Evolutionary conservation across 345 rosid species (phyloP), one percentile per base, ranked within the genome.

Genomic region (Eucalyptus pumila): DNA sequence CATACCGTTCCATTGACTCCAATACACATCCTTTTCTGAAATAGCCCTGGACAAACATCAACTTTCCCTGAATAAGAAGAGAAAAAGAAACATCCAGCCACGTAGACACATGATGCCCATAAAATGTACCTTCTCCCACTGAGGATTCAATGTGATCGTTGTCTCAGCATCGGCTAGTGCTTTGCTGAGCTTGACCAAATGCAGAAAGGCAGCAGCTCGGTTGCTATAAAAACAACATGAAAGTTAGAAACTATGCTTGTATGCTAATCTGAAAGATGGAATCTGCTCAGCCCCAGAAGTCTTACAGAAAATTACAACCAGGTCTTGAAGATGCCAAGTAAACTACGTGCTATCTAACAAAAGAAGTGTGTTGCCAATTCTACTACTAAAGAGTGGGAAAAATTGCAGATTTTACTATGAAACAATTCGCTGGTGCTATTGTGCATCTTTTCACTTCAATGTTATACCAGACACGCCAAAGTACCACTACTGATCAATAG

Each of bases 11-110:
- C 99, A 98, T 97, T 88, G 98, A 97, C 93, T 98, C 99, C 88
- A 98, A 93, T 87, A 97, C 93, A 92, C 97, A 98, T 27, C 99
- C 99, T 95, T 97, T 98, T 89, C 99, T 95, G 93, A 98, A 98
- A 94, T 98, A 95, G 14, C 99, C 98, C 99, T 98, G 91, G 26
- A 87, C 42, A 88, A 86, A 24, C 30, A 76, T 76, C 47, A 76
- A 40, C 27, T 76, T 72, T 76, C 83, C 83, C 85, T 80, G 65
- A 56, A 52, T 52, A 87, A 49, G 69, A 62, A 56, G 51, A 90
- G 85, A 19, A 32, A 32, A 17, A 9, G 14, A 62, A 9, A 45
- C 87, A 88, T 16, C 44, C 85, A 32, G 50, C 87, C 44, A 19
- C 3, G 3, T 76, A 37, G 45, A 37, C 83, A 37, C 83, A 21